These are phyloP conservation scores for Populus hybrid DNA, from an alignment of 441 rosid species.

Conservation along the genomic window DNA sequence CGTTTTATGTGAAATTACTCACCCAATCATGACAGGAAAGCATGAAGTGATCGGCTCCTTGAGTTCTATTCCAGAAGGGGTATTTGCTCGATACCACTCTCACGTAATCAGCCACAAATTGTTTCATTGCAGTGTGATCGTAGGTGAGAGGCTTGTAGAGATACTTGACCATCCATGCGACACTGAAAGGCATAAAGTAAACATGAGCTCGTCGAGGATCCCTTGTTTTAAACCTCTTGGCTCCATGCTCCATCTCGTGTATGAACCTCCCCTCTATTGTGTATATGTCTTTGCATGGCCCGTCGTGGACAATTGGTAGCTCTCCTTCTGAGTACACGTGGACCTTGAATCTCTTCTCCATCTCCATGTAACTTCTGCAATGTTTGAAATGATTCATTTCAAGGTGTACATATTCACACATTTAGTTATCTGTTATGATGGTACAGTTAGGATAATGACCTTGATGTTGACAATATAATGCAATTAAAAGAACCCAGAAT, in stretches of 20 bases:
- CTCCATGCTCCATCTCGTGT: slow-evolving; percentile 61
- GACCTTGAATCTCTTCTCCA: slow-evolving; percentile 89
- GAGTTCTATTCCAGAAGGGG: too few relatives aligned
- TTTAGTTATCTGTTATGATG: background rate
- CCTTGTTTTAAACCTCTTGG: slow-evolving; percentile 46
- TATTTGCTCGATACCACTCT: too few relatives aligned
- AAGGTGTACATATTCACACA: background rate
- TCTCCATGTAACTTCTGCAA: slow-evolving; percentile 72
- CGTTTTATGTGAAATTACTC: background rate
- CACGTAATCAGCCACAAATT: too few relatives aligned
- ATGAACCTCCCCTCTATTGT: slow-evolving; percentile 89
- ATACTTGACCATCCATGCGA: slow-evolving; percentile 72
- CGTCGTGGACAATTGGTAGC: slow-evolving; percentile 68
- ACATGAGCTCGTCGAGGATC: slow-evolving; percentile 61
- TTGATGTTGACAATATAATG: background rate
- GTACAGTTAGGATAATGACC: background rate
- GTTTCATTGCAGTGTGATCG: slow-evolving; percentile 19
- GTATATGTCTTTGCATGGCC: slow-evolving; percentile 87
- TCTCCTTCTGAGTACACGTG: slow-evolving; percentile 95
- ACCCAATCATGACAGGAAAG: slow-evolving; percentile 90
- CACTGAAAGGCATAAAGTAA: slow-evolving; percentile 89
- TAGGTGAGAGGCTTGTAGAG: slow-evolving; percentile 40
- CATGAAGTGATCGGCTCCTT: slow-evolving; percentile 74
- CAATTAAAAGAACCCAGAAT: background rate
- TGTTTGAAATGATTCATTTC: background rate